Evolutionary conservation across 2,329 filamentous ascomycete genomes (phyloP).

Genomic region (Aspergillus aculeatinus): DNA sequence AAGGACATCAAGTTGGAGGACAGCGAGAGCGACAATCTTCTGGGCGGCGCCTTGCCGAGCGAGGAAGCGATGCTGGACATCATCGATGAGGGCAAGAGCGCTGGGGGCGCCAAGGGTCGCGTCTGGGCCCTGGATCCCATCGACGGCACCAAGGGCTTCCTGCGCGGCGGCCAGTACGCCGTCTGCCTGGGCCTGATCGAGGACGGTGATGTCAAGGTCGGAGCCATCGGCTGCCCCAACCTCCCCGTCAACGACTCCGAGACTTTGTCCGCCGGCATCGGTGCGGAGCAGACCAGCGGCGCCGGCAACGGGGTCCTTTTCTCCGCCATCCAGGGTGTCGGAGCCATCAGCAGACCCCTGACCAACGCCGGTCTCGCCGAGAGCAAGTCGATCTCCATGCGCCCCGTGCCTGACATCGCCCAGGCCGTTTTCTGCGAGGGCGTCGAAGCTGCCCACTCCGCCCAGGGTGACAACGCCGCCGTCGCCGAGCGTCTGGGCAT

Average conservation of each 20-base stretch:
- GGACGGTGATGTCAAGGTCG: slow-evolving; percentile 89
- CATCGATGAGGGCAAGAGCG: slow-evolving; percentile 54
- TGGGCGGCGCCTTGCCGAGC: slow-evolving; percentile 67
- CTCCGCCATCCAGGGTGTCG: slow-evolving; percentile 74
- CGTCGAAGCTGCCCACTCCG: slow-evolving; percentile 89
- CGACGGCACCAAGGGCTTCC: slow-evolving; percentile 95
- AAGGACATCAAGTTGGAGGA: slow-evolving; percentile 69
- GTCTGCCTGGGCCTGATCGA: slow-evolving; percentile 91
- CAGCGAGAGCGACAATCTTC: slow-evolving; percentile 60
- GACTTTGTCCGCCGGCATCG: slow-evolving; percentile 68
- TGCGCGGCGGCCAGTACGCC: slow-evolving; percentile 94
- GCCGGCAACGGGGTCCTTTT: slow-evolving; percentile 83
- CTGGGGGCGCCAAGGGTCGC: slow-evolving; percentile 48
- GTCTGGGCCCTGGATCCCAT: slow-evolving; percentile 98
- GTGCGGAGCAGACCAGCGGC: slow-evolving; percentile 69
- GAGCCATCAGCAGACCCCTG: slow-evolving; percentile 77
- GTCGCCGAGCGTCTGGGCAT: slow-evolving; percentile 86
- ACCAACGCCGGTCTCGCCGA: slow-evolving; percentile 47
- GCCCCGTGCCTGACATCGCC: slow-evolving; percentile 67
- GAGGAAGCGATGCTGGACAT: slow-evolving; percentile 62
- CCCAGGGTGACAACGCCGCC: slow-evolving; percentile 80
- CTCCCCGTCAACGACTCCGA: slow-evolving; percentile 81
- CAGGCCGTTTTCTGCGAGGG: slow-evolving; percentile 94
- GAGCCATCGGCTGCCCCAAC: slow-evolving; percentile 93
- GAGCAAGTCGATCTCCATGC: slow-evolving; percentile 74